Conservation (phyloP, 345 rosid genomes). For the Durio zibethinus region DNA sequence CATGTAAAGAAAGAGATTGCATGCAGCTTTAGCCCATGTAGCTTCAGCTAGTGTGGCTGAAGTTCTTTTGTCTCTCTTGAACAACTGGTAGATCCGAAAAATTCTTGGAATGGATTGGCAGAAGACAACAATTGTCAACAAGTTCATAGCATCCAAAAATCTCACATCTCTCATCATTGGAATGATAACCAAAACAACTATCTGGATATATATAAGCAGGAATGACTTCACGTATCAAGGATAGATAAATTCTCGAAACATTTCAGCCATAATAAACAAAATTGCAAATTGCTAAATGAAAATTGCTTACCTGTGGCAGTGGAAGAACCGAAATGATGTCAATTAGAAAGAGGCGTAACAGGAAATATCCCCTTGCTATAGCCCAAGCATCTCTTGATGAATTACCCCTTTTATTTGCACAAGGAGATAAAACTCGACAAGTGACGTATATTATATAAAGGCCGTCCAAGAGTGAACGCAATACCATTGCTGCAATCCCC, state of each 20-base stretch:
- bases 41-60: conserved; percentile 79
- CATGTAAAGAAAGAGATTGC: conserved; percentile 84
- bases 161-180: conserved; percentile 43
- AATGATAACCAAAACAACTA: conserved; percentile 50
- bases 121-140: conserved; percentile 65
- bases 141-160: conserved; percentile 56
- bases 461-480: background rate
- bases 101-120: conserved; percentile 75
- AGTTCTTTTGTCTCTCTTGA: conserved; percentile 75
- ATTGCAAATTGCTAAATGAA: background rate
- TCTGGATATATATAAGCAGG: conserved; percentile 41
- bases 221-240: no score
- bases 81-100: conserved; percentile 66
- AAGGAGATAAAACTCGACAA: background rate
- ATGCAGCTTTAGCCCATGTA: conserved; percentile 96
- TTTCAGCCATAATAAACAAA: background rate
- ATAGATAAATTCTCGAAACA: background rate
- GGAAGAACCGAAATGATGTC: conserved; percentile 59
- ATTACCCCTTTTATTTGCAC: background rate
- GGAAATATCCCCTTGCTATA: background rate
- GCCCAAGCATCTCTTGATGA: background rate
- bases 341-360: conserved; percentile 34
- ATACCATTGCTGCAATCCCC: background rate
- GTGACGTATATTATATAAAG: background rate
- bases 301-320: conserved; percentile 56